Percentiles rank a stretch among this genome's conserved stretches.
Evolutionary conservation across 495 filamentous ascomycete genomes (phyloP).

Genomic region (Penicillium longicatenatum): DNA sequence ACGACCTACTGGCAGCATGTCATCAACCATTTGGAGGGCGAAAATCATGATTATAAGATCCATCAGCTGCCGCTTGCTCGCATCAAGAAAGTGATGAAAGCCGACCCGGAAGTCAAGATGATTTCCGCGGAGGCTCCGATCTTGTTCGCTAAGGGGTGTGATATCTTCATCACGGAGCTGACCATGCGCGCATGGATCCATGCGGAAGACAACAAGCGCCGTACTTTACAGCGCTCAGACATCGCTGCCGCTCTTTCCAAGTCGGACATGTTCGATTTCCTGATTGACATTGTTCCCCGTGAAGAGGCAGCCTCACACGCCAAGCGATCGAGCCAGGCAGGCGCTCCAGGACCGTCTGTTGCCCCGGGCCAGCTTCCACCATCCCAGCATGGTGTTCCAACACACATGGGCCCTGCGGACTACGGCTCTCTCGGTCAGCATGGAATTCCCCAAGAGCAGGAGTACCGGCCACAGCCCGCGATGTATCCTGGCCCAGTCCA

Average conservation of each 20-base stretch:
- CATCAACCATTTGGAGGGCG: constrained; percentile 89
- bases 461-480: constrained; percentile 71
- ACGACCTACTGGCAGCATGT: constrained; percentile 99
- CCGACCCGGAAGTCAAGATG: constrained; percentile 99
- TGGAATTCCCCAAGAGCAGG: constrained; percentile 67
- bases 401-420: constrained; percentile 68
- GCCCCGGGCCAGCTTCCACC: constrained; percentile 59
- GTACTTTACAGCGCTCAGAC: constrained; percentile 92
- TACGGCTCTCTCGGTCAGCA: constrained; percentile 63
- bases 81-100: constrained; percentile 99
- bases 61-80: constrained; percentile 93
- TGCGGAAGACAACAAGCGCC: constrained; percentile 96
- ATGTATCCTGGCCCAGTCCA: constrained; percentile 83
- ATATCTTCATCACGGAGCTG: constrained; percentile 98
- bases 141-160: constrained; percentile 96
- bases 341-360: constrained; percentile 48
- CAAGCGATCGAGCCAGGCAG: constrained; percentile 69
- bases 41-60: constrained; percentile 96
- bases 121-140: constrained; percentile 98
- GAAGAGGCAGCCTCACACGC: constrained; percentile 87
- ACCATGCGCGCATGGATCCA: constrained; percentile 99
- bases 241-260: constrained; percentile 95
- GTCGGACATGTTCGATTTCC: constrained; percentile 99
- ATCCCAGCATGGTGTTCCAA: constrained; percentile 58
- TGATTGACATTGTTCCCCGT: constrained; percentile 97